A percentile compares a stretch with the other conserved stretches of the same genome.
Evolutionary conservation across 495 filamentous ascomycete genomes (phyloP).

Genomic region (Thozetella sp.): DNA sequence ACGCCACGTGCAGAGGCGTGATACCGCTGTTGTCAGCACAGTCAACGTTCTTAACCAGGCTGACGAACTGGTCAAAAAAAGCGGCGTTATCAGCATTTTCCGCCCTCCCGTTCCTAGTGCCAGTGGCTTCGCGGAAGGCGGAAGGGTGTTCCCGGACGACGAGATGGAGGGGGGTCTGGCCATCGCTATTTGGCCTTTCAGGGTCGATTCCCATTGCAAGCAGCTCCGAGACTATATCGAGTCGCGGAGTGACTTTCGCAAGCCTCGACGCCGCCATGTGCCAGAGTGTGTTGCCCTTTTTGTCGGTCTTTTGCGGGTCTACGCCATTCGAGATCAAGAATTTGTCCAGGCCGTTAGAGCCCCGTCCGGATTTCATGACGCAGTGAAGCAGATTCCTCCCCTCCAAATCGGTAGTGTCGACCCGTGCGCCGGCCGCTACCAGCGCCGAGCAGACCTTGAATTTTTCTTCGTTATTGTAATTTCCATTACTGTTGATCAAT

Average conservation of each 20-base stretch:
- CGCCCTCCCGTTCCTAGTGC: background rate
- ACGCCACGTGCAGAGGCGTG: slow-evolving; percentile 31
- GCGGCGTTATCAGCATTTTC: background rate
- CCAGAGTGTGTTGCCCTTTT: background rate
- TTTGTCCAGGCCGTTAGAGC: background rate
- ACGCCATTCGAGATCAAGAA: background rate
- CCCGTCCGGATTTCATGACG: background rate
- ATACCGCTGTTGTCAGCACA: background rate
- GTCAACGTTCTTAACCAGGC: background rate
- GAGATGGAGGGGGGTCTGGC: background rate
- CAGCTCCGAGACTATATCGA: background rate
- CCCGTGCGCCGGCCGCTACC: background rate
- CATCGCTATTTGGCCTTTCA: background rate
- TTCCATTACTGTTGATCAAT: background rate
- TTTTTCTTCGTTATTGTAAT: background rate
- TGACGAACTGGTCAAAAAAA: background rate
- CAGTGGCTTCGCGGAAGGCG: background rate
- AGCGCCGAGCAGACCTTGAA: background rate
- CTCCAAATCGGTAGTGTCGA: background rate
- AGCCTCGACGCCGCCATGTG: background rate
- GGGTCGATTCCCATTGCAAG: background rate
- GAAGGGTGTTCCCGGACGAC: background rate
- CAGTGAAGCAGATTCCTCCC: background rate
- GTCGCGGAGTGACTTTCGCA: background rate
- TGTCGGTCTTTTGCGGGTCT: background rate